Evolutionary conservation across 345 rosid species (phyloP).

Genomic region (Dipteronia sinensis): DNA sequence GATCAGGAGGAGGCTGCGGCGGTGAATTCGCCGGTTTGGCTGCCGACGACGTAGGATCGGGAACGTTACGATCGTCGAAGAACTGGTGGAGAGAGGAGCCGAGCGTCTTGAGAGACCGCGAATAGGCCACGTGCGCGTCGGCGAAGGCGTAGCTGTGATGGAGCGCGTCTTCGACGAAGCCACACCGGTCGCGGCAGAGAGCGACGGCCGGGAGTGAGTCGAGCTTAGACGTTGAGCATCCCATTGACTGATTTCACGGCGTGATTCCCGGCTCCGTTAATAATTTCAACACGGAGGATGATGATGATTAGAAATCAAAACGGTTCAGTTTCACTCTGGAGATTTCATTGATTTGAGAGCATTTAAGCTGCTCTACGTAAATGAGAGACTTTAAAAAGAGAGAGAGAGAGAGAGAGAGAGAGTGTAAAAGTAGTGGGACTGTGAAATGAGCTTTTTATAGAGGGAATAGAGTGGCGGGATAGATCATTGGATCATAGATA

Average conservation of each 20-base stretch:
- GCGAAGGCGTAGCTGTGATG: conserved; percentile 54
- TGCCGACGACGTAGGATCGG: conserved; percentile 5
- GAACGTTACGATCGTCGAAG: conserved; percentile 19
- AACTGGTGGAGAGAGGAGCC: conserved; percentile 50
- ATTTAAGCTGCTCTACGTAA: conserved; percentile 9
- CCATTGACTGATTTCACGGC: conserved; percentile 31
- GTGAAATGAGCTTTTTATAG: not conserved
- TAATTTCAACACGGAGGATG: not conserved
- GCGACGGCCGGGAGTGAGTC: conserved; percentile 59
- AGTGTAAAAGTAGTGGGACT: not conserved
- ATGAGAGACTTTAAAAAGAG: not conserved
- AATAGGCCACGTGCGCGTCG: conserved; percentile 55
- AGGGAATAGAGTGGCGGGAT: conserved; percentile 11
- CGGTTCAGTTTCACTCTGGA: not conserved
- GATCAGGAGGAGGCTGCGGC: conserved; percentile 23
- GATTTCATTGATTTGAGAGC: not conserved
- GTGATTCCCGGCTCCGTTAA: not conserved
- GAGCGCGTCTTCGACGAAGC: conserved; percentile 55
- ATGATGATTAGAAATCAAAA: not conserved
- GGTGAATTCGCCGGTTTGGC: conserved; percentile 18
- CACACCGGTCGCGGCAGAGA: conserved; percentile 65
- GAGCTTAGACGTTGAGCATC: conserved; percentile 56
- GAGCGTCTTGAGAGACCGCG: conserved; percentile 46
- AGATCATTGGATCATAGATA: not conserved
- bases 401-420: not conserved